phyloP scores from a whole-genome alignment of 371 early-diverging fungal genomes.

The Phascolomyces articulosus region DNA sequence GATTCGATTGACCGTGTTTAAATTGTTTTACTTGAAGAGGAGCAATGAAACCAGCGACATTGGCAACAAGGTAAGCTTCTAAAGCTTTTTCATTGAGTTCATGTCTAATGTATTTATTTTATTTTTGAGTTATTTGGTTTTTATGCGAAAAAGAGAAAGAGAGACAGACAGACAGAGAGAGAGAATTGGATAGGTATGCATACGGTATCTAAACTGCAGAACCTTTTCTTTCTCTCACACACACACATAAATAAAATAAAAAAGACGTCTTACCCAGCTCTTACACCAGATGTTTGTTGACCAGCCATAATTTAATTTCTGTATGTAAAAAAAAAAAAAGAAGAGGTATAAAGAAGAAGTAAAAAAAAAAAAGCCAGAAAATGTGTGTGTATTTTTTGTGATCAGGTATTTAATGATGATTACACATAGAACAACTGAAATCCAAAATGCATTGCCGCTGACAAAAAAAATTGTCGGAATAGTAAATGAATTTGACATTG shows the following conservation, averaged over 20 bases:
- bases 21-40: conserved; percentile 85
- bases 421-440: neutral
- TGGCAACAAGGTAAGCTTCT: conserved; percentile 54
- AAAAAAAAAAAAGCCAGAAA: no score
- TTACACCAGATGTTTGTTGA: conserved; percentile 26
- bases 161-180: no score
- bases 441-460: neutral
- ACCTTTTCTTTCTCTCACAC: no score
- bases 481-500: no score
- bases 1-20: conserved; percentile 90
- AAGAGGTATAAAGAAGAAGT: neutral
- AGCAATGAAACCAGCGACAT: conserved; percentile 54
- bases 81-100: conserved; percentile 65
- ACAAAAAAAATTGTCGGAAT: neutral
- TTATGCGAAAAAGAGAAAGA: no score
- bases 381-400: no score
- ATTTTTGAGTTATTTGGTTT: neutral
- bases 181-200: no score
- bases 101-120: conserved; percentile 25
- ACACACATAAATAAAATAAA: no score
- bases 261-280: conserved; percentile 42
- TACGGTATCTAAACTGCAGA: no score
- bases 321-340: conserved; percentile 6
- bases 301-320: conserved; percentile 8
- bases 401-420: no score